phyloP scores from a whole-genome alignment of 2,329 filamentous ascomycete species.

The Aspergillus sergii region DNA sequence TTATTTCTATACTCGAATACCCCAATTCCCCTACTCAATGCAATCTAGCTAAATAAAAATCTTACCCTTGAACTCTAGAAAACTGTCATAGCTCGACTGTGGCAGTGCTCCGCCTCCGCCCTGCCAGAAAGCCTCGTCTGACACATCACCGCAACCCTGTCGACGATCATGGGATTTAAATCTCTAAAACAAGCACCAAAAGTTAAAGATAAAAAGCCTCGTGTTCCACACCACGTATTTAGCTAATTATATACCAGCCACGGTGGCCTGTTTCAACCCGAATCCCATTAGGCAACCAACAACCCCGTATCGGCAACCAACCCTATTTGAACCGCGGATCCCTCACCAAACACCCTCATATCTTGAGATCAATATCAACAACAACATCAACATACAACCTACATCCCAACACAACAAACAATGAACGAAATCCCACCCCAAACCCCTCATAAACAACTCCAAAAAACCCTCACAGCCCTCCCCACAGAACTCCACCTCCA shows the following conservation, averaged over 20 bases:
- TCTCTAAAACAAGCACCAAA: background rate
- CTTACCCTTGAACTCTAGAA: no score
- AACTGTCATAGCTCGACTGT: background rate
- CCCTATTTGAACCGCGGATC: background rate
- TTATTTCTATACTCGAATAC: no score
- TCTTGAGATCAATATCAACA: background rate
- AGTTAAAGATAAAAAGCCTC: background rate
- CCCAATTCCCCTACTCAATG: background rate
- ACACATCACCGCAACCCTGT: background rate
- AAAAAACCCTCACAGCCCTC: conserved; percentile 36
- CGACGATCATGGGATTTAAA: background rate
- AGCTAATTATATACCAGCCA: background rate
- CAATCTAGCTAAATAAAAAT: no score
- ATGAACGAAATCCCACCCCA: background rate
- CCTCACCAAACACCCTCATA: no score
- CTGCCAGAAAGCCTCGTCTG: background rate
- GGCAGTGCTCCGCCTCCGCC: background rate
- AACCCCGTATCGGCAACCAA: background rate
- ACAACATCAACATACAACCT: background rate
- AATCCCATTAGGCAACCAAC: background rate
- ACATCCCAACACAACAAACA: background rate
- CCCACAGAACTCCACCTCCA: conserved; percentile 69
- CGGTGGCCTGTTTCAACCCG: background rate
- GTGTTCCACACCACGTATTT: background rate
- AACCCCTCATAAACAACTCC: conserved; percentile 42